Evolutionary conservation across 768 basidiomycete genomes (phyloP).

Genomic region (Boletus rex-veris): DNA sequence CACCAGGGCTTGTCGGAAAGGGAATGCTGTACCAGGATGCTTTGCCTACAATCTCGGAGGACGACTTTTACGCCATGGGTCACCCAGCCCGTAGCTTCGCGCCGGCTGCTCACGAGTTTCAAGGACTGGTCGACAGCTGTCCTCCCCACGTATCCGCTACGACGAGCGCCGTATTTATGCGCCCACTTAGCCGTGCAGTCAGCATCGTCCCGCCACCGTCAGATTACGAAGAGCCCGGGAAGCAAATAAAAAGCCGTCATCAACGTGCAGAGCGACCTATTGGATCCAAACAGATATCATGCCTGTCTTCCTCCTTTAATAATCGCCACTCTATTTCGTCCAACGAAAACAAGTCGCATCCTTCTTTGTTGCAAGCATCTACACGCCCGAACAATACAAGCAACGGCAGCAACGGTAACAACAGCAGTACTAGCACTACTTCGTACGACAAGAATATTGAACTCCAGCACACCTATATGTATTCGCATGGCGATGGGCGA

Average conservation of each 20-base stretch:
- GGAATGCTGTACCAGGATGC: conserved; percentile 17
- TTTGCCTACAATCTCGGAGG: conserved; percentile 33
- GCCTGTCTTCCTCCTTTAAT: conserved; percentile 1
- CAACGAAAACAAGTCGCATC: conserved; percentile 4
- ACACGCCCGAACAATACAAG: conserved; percentile 21
- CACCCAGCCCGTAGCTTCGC: conserved; percentile 6
- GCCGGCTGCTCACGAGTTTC: background rate
- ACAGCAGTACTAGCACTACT: conserved; percentile 19
- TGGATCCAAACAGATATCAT: conserved; percentile 1
- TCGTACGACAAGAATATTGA: conserved; percentile 14
- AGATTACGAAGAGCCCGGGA: conserved; percentile 16
- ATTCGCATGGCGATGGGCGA: conserved; percentile 20
- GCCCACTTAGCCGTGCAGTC: conserved; percentile 30
- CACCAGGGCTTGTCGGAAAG: conserved; percentile 2
- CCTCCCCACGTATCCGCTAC: background rate
- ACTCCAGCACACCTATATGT: conserved; percentile 21
- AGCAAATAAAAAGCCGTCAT: conserved; percentile 10
- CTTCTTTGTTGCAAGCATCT: conserved; percentile 18
- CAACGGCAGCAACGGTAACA: conserved; percentile 20
- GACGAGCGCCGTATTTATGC: conserved; percentile 10
- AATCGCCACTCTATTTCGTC: conserved; percentile 5
- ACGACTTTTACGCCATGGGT: conserved; percentile 33
- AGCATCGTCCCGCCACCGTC: conserved; percentile 30
- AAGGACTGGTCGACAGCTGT: background rate
- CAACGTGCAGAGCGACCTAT: conserved; percentile 6